Evolutionary conservation across 495 filamentous ascomycete genomes (phyloP).

Genomic region (Hamigera avellanea): DNA sequence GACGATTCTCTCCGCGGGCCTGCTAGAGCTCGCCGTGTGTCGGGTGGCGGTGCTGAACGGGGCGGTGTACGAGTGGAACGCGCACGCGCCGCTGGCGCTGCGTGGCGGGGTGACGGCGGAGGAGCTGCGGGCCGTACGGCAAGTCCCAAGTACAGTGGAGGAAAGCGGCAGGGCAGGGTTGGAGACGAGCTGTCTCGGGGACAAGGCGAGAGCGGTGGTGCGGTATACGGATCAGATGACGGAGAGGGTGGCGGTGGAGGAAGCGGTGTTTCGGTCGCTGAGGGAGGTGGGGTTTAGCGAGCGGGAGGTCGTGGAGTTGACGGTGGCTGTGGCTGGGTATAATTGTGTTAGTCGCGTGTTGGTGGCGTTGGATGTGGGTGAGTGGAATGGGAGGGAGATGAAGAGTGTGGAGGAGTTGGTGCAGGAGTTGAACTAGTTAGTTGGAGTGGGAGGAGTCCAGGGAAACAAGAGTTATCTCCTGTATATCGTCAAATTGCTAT

Average conservation of each 20-base stretch:
- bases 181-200: slow-evolving; percentile 32
- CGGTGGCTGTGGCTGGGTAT: slow-evolving; percentile 68
- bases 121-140: slow-evolving; percentile 34
- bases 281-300: slow-evolving; percentile 39
- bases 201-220: slow-evolving; percentile 49
- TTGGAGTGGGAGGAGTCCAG: no score
- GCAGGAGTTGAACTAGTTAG: background rate
- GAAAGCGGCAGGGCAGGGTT: slow-evolving; percentile 11
- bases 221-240: slow-evolving; percentile 63
- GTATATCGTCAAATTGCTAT: no score
- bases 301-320: slow-evolving; percentile 56
- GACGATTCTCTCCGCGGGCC: slow-evolving; percentile 50
- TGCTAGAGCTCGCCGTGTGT: slow-evolving; percentile 23
- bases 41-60: slow-evolving; percentile 62
- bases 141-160: slow-evolving; percentile 25
- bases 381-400: slow-evolving; percentile 32
- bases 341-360: slow-evolving; percentile 81
- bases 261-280: slow-evolving; percentile 41
- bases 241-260: slow-evolving; percentile 39
- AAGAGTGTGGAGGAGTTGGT: slow-evolving; percentile 29
- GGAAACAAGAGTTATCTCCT: no score
- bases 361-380: slow-evolving; percentile 66
- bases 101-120: slow-evolving; percentile 25
- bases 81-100: slow-evolving; percentile 56
- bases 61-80: slow-evolving; percentile 71